Evolutionary conservation across 1,284 basidiomycete species (phyloP).

Genomic region (Uromyces viciae-fabae): DNA sequence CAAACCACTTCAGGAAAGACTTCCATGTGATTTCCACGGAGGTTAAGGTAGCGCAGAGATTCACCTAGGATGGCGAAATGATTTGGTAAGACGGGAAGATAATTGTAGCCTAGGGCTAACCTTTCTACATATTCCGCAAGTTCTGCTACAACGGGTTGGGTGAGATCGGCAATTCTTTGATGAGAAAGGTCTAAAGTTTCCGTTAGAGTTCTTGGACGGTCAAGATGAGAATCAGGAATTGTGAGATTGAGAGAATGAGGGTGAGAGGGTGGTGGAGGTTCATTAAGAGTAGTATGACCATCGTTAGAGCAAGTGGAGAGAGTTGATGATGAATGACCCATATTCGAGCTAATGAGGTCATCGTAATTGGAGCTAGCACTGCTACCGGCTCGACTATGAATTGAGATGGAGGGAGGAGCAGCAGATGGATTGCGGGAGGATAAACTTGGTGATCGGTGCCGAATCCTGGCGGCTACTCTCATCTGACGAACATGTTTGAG

Average conservation of each 20-base stretch:
- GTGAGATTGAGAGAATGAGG: background rate
- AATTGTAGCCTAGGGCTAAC: slow-evolving; percentile 81
- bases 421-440: background rate
- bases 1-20: slow-evolving; percentile 81
- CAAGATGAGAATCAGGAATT: background rate
- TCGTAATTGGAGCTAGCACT: slow-evolving; percentile 32
- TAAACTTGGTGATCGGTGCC: background rate
- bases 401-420: background rate
- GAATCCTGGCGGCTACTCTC: background rate
- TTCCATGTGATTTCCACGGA: slow-evolving; percentile 80
- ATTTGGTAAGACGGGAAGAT: slow-evolving; percentile 71
- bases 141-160: slow-evolving; percentile 39
- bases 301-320: background rate
- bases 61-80: slow-evolving; percentile 69
- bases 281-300: background rate
- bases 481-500: slow-evolving; percentile 39
- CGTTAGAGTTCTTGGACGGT: background rate
- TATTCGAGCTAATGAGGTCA: background rate
- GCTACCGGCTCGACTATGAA: slow-evolving; percentile 28
- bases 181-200: slow-evolving; percentile 42
- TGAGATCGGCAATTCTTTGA: slow-evolving; percentile 39
- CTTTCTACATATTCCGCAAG: slow-evolving; percentile 53
- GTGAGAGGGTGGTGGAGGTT: too few species aligned
- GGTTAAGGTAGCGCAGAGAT: slow-evolving; percentile 82
- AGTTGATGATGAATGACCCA: background rate